Evolutionary conservation across 2,329 filamentous ascomycete species (phyloP).

Genomic region (Paracoccidioides lutzii): DNA sequence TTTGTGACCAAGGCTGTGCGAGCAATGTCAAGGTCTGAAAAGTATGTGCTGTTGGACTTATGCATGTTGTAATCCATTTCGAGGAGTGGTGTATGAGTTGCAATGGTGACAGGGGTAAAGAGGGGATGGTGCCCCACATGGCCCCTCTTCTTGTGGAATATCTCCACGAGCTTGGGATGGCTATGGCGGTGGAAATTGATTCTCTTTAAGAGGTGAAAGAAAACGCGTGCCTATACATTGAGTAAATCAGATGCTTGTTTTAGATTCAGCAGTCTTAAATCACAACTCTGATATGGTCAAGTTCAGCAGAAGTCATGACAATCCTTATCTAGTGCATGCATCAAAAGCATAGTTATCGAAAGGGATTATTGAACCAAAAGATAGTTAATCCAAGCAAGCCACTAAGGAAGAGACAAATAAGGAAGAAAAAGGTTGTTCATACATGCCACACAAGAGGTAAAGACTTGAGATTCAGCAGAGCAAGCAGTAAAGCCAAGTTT

Average conservation of each 20-base stretch:
- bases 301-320: neutral
- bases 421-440: slow-evolving; percentile 23
- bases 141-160: slow-evolving; percentile 21
- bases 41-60: slow-evolving; percentile 77
- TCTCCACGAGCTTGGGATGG: slow-evolving; percentile 31
- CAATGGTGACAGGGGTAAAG: slow-evolving; percentile 58
- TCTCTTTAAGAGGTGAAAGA: slow-evolving; percentile 45
- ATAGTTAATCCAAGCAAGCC: no score
- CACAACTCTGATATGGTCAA: neutral
- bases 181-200: slow-evolving; percentile 38
- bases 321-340: neutral
- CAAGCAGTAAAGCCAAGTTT: slow-evolving; percentile 37
- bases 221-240: slow-evolving; percentile 41
- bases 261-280: neutral
- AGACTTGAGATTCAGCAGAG: slow-evolving; percentile 58
- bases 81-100: slow-evolving; percentile 53
- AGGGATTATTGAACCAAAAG: neutral
- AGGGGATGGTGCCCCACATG: slow-evolving; percentile 43
- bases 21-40: slow-evolving; percentile 70
- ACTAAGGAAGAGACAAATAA: neutral
- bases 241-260: neutral
- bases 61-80: slow-evolving; percentile 82
- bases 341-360: neutral
- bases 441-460: slow-evolving; percentile 66
- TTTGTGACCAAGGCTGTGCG: slow-evolving; percentile 68